Evolutionary conservation across 106 monocot genomes (phyloP).

Genomic region (Agapanthus africanus): DNA sequence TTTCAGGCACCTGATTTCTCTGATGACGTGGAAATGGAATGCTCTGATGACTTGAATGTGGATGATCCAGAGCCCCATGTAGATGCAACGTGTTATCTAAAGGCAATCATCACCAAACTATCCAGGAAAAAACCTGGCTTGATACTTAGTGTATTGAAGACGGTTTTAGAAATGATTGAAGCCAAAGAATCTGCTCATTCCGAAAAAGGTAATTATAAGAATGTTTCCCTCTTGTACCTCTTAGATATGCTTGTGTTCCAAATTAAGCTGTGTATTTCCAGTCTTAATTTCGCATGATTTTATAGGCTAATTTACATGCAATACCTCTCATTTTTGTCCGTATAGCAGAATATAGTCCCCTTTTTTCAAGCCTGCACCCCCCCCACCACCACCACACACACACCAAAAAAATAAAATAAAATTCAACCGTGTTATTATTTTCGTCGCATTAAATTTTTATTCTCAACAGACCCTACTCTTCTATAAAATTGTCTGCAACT

Average conservation of each 20-base stretch:
- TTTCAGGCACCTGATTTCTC: slow-evolving; percentile 26
- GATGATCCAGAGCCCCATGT: slow-evolving; percentile 8
- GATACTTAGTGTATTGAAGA: slow-evolving; percentile 53
- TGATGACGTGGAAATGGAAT: slow-evolving; percentile 15
- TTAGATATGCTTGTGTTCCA: not conserved
- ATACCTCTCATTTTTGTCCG: not conserved
- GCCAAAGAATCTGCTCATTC: slow-evolving; percentile 19
- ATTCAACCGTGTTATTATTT: no score
- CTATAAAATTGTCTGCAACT: no score
- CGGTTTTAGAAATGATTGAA: slow-evolving; percentile 59
- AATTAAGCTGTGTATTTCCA: not conserved
- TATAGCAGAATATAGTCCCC: not conserved
- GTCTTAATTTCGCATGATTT: not conserved
- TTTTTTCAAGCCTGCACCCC: no score
- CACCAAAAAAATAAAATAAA: no score
- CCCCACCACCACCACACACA: no score
- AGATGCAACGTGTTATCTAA: slow-evolving; percentile 32
- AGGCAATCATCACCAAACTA: slow-evolving; percentile 43
- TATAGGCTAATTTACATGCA: not conserved
- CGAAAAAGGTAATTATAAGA: slow-evolving; percentile 26
- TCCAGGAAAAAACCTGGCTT: slow-evolving; percentile 57
- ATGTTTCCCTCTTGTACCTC: not conserved
- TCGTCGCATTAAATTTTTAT: no score
- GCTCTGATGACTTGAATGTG: slow-evolving; percentile 15
- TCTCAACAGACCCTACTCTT: no score